Conservation (phyloP, 2,329 filamentous ascomycete species). For the Alternaria ethzedia region DNA sequence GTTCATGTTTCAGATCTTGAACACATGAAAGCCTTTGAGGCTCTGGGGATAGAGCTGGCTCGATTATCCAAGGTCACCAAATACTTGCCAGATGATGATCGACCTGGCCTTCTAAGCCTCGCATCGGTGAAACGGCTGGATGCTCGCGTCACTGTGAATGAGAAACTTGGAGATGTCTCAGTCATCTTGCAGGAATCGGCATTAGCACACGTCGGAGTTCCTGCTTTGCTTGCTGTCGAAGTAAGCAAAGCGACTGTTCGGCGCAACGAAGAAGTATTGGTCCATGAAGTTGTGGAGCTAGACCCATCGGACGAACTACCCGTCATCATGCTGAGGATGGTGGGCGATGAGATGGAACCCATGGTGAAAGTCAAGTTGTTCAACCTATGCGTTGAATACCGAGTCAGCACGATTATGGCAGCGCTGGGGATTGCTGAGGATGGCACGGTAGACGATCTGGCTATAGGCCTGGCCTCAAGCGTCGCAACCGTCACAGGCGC, state of each 20-base stretch:
- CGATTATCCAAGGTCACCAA: constrained; percentile 88
- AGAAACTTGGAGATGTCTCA: constrained; percentile 69
- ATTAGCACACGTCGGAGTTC: constrained; percentile 74
- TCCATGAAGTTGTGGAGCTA: constrained; percentile 65
- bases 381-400: constrained; percentile 87
- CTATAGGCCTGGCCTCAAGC: constrained; percentile 77
- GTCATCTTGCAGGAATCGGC: constrained; percentile 32
- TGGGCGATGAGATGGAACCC: constrained; percentile 93
- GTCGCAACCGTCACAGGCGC: constrained; percentile 77
- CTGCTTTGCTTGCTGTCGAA: constrained; percentile 80
- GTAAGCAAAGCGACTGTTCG: constrained; percentile 67
- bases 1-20: constrained; percentile 67
- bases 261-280: constrained; percentile 75
- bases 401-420: constrained; percentile 81
- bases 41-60: constrained; percentile 77
- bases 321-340: constrained; percentile 85
- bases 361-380: constrained; percentile 86
- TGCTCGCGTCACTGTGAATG: constrained; percentile 67
- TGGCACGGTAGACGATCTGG: constrained; percentile 69
- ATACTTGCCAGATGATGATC: constrained; percentile 93
- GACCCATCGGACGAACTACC: constrained; percentile 56
- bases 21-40: constrained; percentile 71
- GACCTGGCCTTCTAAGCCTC: constrained; percentile 84
- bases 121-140: constrained; percentile 69
- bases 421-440: constrained; percentile 73